phyloP scores from a whole-genome alignment of 106 monocot species.

The Hemerocallis citrina region DNA sequence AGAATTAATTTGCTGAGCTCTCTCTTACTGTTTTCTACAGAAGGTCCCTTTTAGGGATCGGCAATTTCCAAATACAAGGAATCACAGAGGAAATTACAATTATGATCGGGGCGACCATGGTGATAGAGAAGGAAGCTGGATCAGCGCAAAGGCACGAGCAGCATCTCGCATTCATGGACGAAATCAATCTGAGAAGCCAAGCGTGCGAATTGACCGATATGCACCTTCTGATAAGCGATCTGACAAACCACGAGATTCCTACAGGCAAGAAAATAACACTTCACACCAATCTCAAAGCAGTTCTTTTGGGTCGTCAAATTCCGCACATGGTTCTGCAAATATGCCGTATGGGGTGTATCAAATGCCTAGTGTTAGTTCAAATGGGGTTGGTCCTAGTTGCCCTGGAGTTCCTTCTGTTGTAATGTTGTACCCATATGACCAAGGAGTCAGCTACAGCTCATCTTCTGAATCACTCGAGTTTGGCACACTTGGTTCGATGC shows the following conservation, averaged over 20 bases:
- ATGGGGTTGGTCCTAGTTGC: constrained; percentile 15
- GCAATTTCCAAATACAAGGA: constrained; percentile 37
- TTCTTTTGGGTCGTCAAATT: constrained; percentile 18
- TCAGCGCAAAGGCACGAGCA: constrained; percentile 39
- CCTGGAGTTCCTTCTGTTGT: too few species aligned
- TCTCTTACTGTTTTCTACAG: constrained; percentile 18
- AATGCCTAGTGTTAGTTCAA: constrained; percentile 25
- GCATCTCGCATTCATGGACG: constrained; percentile 27
- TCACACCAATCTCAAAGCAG: constrained; percentile 16
- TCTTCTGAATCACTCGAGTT: constrained; percentile 55
- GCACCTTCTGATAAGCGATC: constrained; percentile 16
- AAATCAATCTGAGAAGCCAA: constrained; percentile 32
- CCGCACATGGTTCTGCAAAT: constrained; percentile 14
- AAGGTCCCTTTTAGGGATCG: constrained; percentile 50
- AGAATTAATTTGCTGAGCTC: background rate
- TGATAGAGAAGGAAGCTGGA: constrained; percentile 61
- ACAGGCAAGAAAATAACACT: constrained; percentile 20
- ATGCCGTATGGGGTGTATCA: constrained; percentile 31
- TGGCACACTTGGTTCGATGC: constrained; percentile 49
- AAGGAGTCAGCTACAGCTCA: constrained; percentile 20
- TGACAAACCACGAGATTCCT: constrained; percentile 30
- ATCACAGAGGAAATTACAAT: constrained; percentile 37
- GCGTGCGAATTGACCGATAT: constrained; percentile 17
- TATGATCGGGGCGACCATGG: constrained; percentile 27
- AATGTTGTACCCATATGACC: constrained; percentile 54